Base-by-base conservation (phyloP, 495 filamentous ascomycete species). In the Podospora fimiseda region DNA sequence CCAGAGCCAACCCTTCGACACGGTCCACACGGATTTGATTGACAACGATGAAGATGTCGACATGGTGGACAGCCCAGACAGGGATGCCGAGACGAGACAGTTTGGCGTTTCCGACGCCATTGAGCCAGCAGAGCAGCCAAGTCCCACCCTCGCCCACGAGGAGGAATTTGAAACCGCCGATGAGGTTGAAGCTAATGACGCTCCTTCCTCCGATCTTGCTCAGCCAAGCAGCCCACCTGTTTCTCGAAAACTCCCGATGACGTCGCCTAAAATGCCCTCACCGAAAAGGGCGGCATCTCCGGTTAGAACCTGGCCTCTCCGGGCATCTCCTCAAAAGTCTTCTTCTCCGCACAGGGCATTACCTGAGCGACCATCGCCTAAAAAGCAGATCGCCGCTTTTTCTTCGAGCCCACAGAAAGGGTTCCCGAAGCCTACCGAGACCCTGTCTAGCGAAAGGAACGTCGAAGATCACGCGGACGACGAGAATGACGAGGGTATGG, bases 111-210 rank as follows among this genome's bases (percentile, higher is more conserved):
- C 57, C 1, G 56, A 37, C 2, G 39, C 57, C 1, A 56, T 22
- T 9, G 48, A 40, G 2, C 55, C 50, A 11, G 41, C 48, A 3
- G 54, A 64, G 8, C 53, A 47, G n/a, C 36, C 41, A 2, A 65
- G 64, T 43, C 54, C 65, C 0, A 62, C 60, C 3, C 24, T 52
- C 8, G 57, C 21, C 3, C 20, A 22, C 7, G 53, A 61, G 20
- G 57, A 65, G 15, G 60, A 81, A 0, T 89, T 86, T 62, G 79
- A 85, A 38, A 86, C 86, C 5, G 82, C 86, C 1, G 80, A 80
- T 57, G 83, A 89, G 59, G 79, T 82, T 18, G 63, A 65, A 19
- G 59, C 58, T 46, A 78, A 57, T 13, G 18, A 59, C 0, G 49
- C 49, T 1, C 49, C 61, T 1, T 60, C 62, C 9, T 56, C 60